These are phyloP conservation scores for Ophiostoma perfectum DNA, from an alignment of 2,329 filamentous ascomycete genomes.

Conservation along the genomic window DNA sequence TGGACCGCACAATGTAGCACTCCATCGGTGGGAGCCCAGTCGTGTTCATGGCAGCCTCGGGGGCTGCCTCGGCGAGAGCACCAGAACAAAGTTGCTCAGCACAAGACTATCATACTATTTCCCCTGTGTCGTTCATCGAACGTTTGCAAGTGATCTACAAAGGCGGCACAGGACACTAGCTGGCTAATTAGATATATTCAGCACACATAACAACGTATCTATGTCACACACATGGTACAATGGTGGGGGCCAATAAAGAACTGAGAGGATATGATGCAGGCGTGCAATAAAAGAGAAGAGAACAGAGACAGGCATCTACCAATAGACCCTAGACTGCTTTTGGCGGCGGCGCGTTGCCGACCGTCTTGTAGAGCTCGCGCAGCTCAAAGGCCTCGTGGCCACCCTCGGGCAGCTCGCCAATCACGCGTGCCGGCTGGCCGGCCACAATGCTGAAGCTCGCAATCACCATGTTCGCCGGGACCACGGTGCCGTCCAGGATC, in stretches of 20 bases:
- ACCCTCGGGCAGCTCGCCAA: constrained; percentile 75
- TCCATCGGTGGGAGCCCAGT: constrained; percentile 36
- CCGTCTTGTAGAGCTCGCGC: constrained; percentile 58
- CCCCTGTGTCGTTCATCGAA: no score
- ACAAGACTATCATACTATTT: not conserved
- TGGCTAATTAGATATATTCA: not conserved
- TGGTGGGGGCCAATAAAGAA: no score
- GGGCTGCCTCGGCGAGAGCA: not conserved
- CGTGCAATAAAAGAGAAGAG: not conserved
- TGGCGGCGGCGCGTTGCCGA: constrained; percentile 48
- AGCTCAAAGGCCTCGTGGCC: constrained; percentile 60
- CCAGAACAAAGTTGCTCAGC: not conserved
- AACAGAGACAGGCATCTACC: not conserved
- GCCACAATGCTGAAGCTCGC: constrained; percentile 91
- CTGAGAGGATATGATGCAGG: not conserved
- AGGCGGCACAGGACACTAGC: not conserved
- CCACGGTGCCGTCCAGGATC: constrained; percentile 75
- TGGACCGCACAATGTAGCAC: constrained; percentile 42
- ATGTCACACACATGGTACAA: no score
- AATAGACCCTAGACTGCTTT: constrained; percentile 22
- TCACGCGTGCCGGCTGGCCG: constrained; percentile 69
- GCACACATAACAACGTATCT: no score
- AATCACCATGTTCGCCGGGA: constrained; percentile 85
- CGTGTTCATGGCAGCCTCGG: constrained; percentile 36
- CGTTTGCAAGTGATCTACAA: not conserved